These are phyloP conservation scores for Prototheca cutis DNA, from an alignment of 163 green algal species.

Conservation along the genomic window DNA sequence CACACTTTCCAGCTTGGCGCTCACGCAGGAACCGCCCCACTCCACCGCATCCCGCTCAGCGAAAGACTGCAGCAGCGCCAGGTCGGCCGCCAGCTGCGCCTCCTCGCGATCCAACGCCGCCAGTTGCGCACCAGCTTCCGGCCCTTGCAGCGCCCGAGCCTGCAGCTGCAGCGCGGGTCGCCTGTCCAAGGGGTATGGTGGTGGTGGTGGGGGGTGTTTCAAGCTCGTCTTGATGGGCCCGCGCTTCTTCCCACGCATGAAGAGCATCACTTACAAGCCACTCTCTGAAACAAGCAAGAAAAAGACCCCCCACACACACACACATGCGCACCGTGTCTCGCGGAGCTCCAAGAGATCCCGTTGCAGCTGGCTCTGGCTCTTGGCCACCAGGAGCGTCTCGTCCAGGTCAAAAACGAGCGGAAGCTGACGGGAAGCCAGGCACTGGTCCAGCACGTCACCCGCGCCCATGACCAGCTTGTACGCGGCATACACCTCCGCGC, in stretches of 20 bases:
- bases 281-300: no score
- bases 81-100: conserved; percentile 31
- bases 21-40: conserved; percentile 16
- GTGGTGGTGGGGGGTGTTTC: no score
- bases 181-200: no score
- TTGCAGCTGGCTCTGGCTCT: conserved; percentile 31
- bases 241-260: no score
- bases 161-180: no score
- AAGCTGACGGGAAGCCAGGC: conserved; percentile 36
- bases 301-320: no score
- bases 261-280: no score
- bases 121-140: no score
- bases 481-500: background rate
- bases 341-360: conserved; percentile 18
- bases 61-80: conserved; percentile 34
- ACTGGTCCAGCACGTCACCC: background rate
- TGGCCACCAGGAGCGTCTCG: conserved; percentile 73
- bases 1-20: conserved; percentile 8
- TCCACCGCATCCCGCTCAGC: conserved; percentile 17
- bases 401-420: conserved; percentile 80
- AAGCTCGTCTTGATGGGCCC: no score
- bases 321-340: conserved; percentile 8
- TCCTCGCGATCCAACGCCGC: conserved; percentile 25
- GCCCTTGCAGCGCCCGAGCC: no score
- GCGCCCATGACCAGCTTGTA: background rate